phyloP scores from a whole-genome alignment of 83 land plant genomes.

The Diphasiastrum complanatum region DNA sequence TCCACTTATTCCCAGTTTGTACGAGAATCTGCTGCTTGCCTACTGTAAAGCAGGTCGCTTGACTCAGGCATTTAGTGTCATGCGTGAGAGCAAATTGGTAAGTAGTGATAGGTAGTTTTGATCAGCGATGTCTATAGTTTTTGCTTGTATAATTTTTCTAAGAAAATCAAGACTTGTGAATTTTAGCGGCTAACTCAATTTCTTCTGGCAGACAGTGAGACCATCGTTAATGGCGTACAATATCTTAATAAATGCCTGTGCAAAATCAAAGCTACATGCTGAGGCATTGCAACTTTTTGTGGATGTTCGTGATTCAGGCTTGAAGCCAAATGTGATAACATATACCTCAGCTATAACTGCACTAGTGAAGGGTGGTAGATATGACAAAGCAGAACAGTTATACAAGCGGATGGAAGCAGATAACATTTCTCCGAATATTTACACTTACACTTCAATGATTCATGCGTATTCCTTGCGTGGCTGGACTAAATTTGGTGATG shows the following conservation, averaged over 20 bases:
- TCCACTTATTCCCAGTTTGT: slow-evolving; percentile 16
- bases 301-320: slow-evolving; percentile 18
- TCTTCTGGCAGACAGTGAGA: slow-evolving; percentile 16
- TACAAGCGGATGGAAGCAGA: slow-evolving; percentile 24
- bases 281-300: slow-evolving; percentile 29
- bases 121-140: neutral
- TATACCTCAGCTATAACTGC: slow-evolving; percentile 37
- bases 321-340: slow-evolving; percentile 24
- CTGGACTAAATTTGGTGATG: slow-evolving; percentile 35
- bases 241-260: slow-evolving; percentile 32
- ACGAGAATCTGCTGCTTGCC: slow-evolving; percentile 29
- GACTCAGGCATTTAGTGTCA: slow-evolving; percentile 30
- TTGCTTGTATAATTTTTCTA: neutral
- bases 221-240: slow-evolving; percentile 34
- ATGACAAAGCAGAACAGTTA: slow-evolving; percentile 32
- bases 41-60: slow-evolving; percentile 36
- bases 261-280: slow-evolving; percentile 26
- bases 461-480: slow-evolving; percentile 23
- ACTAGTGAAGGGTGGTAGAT: slow-evolving; percentile 27
- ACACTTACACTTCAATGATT: slow-evolving; percentile 34
- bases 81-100: slow-evolving; percentile 33
- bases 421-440: slow-evolving; percentile 21
- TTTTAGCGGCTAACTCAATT: neutral
- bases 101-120: slow-evolving; percentile 1
- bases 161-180: neutral